Percentiles rank a stretch among this genome's conserved stretches.
Evolutionary conservation across 345 rosid genomes (phyloP).

Genomic region (Mangifera indica): DNA sequence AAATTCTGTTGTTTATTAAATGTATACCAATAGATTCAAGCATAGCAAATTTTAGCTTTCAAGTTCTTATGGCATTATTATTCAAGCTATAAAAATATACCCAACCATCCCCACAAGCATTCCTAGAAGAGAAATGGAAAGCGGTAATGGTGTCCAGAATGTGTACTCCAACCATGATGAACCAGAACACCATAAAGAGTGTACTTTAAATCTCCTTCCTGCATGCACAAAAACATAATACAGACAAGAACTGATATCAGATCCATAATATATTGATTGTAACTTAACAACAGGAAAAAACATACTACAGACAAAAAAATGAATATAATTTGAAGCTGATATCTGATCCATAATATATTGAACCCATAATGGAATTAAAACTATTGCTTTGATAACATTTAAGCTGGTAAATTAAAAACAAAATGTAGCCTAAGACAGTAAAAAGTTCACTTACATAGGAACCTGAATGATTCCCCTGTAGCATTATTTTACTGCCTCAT

Average conservation of each 20-base stretch:
- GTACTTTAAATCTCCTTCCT: slow-evolving; percentile 91
- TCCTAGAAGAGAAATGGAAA: no score
- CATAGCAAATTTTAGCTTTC: no score
- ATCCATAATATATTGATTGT: no score
- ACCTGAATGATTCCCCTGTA: no score
- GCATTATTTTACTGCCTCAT: no score
- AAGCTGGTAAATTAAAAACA: slow-evolving; percentile 11
- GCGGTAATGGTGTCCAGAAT: slow-evolving; percentile 88
- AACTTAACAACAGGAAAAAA: not conserved
- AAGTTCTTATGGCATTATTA: no score
- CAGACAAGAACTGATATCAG: no score
- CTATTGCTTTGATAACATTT: not conserved
- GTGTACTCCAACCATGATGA: slow-evolving; percentile 83
- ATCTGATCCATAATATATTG: not conserved
- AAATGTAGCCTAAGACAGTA: not conserved
- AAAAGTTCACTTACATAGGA: slow-evolving; percentile 60
- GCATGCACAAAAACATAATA: slow-evolving; percentile 25
- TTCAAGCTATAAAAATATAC: no score
- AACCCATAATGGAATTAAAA: not conserved
- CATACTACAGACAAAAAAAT: not conserved
- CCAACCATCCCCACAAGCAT: no score
- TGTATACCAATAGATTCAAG: no score
- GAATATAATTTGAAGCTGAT: not conserved
- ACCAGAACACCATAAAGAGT: slow-evolving; percentile 91
- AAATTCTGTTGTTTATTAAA: no score